A percentile compares a stretch with the other conserved stretches of the same genome.
These are phyloP conservation scores for Barnettozyma sucrosica DNA, from an alignment of 805 yeast genomes.

Conservation along the genomic window DNA sequence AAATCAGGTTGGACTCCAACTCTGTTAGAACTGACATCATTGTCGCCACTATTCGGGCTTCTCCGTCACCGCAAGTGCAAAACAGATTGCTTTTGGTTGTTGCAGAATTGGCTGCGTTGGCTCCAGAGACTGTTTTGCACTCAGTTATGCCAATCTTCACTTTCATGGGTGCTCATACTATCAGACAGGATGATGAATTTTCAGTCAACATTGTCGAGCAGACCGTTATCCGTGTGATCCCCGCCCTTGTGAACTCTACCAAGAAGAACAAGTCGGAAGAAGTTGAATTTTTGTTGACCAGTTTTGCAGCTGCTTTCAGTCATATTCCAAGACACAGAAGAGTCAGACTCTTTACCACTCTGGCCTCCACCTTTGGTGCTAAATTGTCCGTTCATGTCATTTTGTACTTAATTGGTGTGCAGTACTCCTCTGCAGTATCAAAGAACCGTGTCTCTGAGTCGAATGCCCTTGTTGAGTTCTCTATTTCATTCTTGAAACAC, in stretches of 20 bases:
- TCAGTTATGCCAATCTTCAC: constrained; percentile 99
- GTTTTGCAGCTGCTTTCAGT: constrained; percentile 90
- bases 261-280: constrained; percentile 48
- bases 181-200: constrained; percentile 94
- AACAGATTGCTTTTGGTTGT: constrained; percentile 79
- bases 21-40: constrained; percentile 82
- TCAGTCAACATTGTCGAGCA: constrained; percentile 89
- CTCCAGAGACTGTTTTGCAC: constrained; percentile 88
- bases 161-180: constrained; percentile 97
- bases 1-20: constrained; percentile 47
- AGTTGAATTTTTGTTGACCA: constrained; percentile 75
- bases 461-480: constrained; percentile 63
- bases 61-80: constrained; percentile 92
- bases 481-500: constrained; percentile 59
- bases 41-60: constrained; percentile 84
- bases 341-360: constrained; percentile 72
- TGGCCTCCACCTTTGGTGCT: constrained; percentile 71
- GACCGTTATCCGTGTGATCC: constrained; percentile 83
- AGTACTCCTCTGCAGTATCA: constrained; percentile 49
- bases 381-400: constrained; percentile 62
- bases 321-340: constrained; percentile 97
- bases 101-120: constrained; percentile 78
- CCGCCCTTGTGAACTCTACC: constrained; percentile 63
- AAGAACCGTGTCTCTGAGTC: constrained; percentile 64
- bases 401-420: constrained; percentile 75